Conservation (phyloP, 768 basidiomycete species). For the Mycena crocata region DNA sequence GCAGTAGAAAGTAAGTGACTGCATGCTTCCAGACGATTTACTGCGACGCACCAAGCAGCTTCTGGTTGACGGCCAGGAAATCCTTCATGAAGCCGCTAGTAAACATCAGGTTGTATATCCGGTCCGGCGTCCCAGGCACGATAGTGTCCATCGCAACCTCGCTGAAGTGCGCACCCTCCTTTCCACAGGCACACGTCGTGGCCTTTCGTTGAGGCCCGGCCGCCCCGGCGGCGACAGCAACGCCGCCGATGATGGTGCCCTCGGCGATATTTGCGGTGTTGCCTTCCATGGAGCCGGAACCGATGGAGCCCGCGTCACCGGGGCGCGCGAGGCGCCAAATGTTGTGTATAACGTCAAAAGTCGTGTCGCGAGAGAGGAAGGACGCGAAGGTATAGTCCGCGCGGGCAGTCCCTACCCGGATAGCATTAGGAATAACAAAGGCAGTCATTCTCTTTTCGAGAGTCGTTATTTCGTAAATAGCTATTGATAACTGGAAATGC, state of each 20-base stretch:
- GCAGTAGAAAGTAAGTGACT: background rate
- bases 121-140: slow-evolving; percentile 92
- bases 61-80: slow-evolving; percentile 92
- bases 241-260: slow-evolving; percentile 34
- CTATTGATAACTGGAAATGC: slow-evolving; percentile 83
- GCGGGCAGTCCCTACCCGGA: slow-evolving; percentile 86
- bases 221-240: slow-evolving; percentile 7
- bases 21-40: background rate
- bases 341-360: slow-evolving; percentile 94
- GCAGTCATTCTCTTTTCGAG: slow-evolving; percentile 99
- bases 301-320: slow-evolving; percentile 57
- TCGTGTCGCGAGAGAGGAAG: slow-evolving; percentile 95
- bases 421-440: slow-evolving; percentile 96
- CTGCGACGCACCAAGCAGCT: slow-evolving; percentile 76
- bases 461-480: slow-evolving; percentile 86
- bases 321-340: slow-evolving; percentile 95
- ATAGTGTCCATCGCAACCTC: slow-evolving; percentile 83
- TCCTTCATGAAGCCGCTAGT: slow-evolving; percentile 95
- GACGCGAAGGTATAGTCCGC: slow-evolving; percentile 95
- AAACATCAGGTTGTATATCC: slow-evolving; percentile 96
- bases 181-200: slow-evolving; percentile 81
- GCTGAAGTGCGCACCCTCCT: slow-evolving; percentile 72
- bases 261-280: slow-evolving; percentile 34
- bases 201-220: slow-evolving; percentile 55
- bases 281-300: slow-evolving; percentile 52